Conservation (phyloP, 306 rosid genomes). For the Lathyrus oleraceus region DNA sequence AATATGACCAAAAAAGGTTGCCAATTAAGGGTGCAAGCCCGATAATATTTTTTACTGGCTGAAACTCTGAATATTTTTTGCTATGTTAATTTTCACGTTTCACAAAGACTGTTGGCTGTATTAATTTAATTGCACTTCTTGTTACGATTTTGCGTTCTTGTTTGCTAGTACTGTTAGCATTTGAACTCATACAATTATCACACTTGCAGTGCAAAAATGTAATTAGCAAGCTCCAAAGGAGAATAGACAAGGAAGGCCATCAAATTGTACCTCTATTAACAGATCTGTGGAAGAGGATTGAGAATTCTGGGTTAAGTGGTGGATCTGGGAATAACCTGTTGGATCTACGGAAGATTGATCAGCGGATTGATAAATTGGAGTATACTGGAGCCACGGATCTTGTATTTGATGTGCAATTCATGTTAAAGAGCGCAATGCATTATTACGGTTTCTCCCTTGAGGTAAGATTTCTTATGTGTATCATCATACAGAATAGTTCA, state of each 20-base stretch:
- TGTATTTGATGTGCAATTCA: conserved; percentile 82
- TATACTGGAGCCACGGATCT: conserved; percentile 84
- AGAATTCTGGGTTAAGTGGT: conserved; percentile 61
- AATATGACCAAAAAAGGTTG: not conserved
- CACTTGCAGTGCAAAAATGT: conserved; percentile 90
- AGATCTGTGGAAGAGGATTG: conserved; percentile 94
- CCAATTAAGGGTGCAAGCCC: not conserved
- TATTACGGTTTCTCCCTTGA: conserved; percentile 80
- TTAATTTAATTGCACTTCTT: conserved; percentile 16
- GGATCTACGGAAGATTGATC: conserved; percentile 85
- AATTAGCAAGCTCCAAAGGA: conserved; percentile 89
- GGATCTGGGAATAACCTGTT: conserved; percentile 68
- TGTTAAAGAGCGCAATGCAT: conserved; percentile 91
- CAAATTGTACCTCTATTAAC: conserved; percentile 89
- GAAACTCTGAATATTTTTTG: conserved; percentile 16
- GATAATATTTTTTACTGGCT: not conserved
- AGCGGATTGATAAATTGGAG: conserved; percentile 80
- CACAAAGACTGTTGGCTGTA: conserved; percentile 6
- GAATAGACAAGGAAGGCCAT: conserved; percentile 92
- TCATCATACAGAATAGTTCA: conserved; percentile 2
- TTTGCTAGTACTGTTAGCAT: conserved; percentile 10
- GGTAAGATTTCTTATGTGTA: conserved; percentile 48
- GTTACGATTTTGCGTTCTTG: conserved; percentile 11
- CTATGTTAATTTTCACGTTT: conserved; percentile 12
- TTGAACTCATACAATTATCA: conserved; percentile 35